Conservation (phyloP, 2,329 filamentous ascomycete genomes). For the Hypoxylon sp. region DNA sequence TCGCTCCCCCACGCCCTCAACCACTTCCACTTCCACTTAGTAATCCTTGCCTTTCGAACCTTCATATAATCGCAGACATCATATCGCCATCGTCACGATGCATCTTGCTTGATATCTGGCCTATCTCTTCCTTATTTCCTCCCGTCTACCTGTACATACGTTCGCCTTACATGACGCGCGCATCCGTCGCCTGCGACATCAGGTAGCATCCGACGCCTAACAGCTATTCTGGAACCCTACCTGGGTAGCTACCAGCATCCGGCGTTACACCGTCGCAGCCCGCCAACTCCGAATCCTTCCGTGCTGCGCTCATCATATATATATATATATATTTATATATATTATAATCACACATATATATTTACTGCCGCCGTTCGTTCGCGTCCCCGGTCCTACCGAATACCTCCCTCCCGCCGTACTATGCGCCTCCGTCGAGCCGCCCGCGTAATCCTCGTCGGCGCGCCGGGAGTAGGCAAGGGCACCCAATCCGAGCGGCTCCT, state of each 20-base stretch:
- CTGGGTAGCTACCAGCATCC: slow-evolving; percentile 5
- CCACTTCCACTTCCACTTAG: neutral
- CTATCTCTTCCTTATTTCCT: too few relatives aligned
- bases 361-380: slow-evolving; percentile 4
- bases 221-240: slow-evolving; percentile 15
- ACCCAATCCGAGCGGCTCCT: slow-evolving; percentile 93
- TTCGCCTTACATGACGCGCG: neutral
- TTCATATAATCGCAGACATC: too few relatives aligned
- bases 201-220: slow-evolving; percentile 13
- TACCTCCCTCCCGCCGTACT: slow-evolving; percentile 36
- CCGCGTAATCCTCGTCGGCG: slow-evolving; percentile 91
- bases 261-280: slow-evolving; percentile 17
- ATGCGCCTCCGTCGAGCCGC: slow-evolving; percentile 82
- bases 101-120: slow-evolving; percentile 15
- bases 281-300: slow-evolving; percentile 26
- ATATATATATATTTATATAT: neutral
- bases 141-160: neutral
- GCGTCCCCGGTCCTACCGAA: slow-evolving; percentile 15
- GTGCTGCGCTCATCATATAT: neutral
- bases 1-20: too few relatives aligned
- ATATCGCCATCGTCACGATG: slow-evolving; percentile 12
- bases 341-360: too few relatives aligned
- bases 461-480: slow-evolving; percentile 96
- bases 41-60: neutral
- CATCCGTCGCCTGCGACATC: neutral